These are phyloP conservation scores for Coemansia biformis DNA, from an alignment of 192 early-diverging fungal species.

Conservation along the genomic window DNA sequence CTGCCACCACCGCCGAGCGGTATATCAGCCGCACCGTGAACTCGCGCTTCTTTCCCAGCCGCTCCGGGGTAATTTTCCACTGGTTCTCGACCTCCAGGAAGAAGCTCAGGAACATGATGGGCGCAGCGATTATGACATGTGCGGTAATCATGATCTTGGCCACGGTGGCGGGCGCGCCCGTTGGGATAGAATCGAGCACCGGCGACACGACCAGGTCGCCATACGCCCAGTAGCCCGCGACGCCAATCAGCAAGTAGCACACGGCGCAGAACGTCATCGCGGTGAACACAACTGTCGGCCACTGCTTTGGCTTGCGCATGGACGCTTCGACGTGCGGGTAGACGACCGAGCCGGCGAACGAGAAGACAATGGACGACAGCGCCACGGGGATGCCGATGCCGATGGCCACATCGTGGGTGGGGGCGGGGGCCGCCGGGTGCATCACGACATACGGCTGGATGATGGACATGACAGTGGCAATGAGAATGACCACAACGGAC, in stretches of 20 bases:
- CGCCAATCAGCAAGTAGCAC: conserved; percentile 63
- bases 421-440: conserved; percentile 17
- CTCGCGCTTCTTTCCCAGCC: conserved; percentile 46
- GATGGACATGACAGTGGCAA: conserved; percentile 54
- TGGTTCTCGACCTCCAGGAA: conserved; percentile 60
- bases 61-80: conserved; percentile 46
- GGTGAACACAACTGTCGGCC: conserved; percentile 55
- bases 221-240: conserved; percentile 68
- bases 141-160: conserved; percentile 67
- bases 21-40: conserved; percentile 51
- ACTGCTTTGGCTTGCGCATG: conserved; percentile 67
- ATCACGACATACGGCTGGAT: conserved; percentile 32
- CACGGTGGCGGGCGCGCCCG: conserved; percentile 54
- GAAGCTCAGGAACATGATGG: conserved; percentile 68
- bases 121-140: conserved; percentile 74
- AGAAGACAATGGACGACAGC: conserved; percentile 66
- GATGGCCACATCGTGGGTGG: conserved; percentile 26
- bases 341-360: conserved; percentile 71
- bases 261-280: conserved; percentile 56
- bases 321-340: conserved; percentile 73
- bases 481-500: conserved; percentile 61
- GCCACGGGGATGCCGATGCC: conserved; percentile 55
- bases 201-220: conserved; percentile 59
- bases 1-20: conserved; percentile 52
- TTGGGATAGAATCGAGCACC: conserved; percentile 61